phyloP scores from a whole-genome alignment of 768 basidiomycete species.

The Trametes elegans region DNA sequence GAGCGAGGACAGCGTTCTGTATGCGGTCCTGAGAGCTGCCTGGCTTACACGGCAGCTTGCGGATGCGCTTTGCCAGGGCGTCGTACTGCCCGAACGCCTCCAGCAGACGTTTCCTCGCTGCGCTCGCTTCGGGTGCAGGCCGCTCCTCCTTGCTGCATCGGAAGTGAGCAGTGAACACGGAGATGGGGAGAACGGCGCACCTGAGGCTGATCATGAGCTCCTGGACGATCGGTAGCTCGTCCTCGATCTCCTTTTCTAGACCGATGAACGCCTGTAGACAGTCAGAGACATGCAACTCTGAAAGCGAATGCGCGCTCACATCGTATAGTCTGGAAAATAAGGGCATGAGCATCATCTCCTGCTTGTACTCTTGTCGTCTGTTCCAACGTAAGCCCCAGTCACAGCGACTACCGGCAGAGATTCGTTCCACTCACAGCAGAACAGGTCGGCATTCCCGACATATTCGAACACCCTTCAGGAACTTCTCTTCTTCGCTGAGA shows the following conservation, averaged over 20 bases:
- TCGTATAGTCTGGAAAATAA: constrained; percentile 70
- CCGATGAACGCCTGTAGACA: constrained; percentile 55
- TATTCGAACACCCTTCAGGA: constrained; percentile 84
- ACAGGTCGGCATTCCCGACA: constrained; percentile 82
- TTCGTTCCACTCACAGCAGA: constrained; percentile 59
- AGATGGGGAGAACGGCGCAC: constrained; percentile 34
- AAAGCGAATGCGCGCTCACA: constrained; percentile 35
- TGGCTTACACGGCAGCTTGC: constrained; percentile 59
- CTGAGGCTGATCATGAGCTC: constrained; percentile 73
- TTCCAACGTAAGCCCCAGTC: neutral
- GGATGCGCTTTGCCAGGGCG: constrained; percentile 80
- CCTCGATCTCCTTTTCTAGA: constrained; percentile 90
- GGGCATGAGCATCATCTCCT: constrained; percentile 58
- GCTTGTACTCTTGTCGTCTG: constrained; percentile 79
- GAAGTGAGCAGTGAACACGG: constrained; percentile 28
- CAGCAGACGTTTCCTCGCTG: constrained; percentile 76
- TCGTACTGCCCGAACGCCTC: constrained; percentile 90
- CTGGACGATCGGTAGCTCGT: constrained; percentile 82
- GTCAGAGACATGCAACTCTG: neutral
- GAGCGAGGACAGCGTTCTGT: constrained; percentile 74
- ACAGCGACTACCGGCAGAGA: neutral
- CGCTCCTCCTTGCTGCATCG: constrained; percentile 40
- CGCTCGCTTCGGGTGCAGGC: constrained; percentile 64
- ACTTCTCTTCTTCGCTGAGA: constrained; percentile 69
- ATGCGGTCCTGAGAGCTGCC: constrained; percentile 81